These are phyloP conservation scores for Globisporangium canariense DNA, from an alignment of 352 stramenopile genomes.

Conservation along the genomic window DNA sequence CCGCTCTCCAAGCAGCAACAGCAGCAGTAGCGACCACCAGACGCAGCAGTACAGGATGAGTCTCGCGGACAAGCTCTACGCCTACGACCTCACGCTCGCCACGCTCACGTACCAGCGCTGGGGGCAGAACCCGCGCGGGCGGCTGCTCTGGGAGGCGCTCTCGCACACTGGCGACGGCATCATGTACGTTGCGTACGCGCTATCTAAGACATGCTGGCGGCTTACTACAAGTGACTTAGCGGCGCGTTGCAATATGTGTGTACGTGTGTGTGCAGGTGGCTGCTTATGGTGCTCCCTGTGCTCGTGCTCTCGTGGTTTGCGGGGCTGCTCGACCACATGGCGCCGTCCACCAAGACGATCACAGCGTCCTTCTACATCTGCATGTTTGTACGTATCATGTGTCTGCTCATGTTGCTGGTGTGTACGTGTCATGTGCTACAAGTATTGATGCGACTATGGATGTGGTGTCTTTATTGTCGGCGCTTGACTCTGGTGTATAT, in stretches of 20 bases:
- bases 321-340: constrained; percentile 28
- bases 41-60: constrained; percentile 33
- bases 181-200: constrained; percentile 39
- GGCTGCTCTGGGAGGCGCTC: constrained; percentile 73
- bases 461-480: neutral
- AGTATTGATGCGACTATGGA: neutral
- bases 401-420: neutral
- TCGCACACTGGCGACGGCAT: constrained; percentile 82
- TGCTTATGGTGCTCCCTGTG: constrained; percentile 52
- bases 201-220: too few species aligned
- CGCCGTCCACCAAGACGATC: constrained; percentile 25
- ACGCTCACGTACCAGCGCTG: constrained; percentile 70
- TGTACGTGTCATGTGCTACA: too few species aligned
- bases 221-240: too few species aligned
- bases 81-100: constrained; percentile 72
- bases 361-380: constrained; percentile 43
- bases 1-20: neutral
- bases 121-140: constrained; percentile 34
- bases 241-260: neutral
- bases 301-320: constrained; percentile 31
- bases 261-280: constrained; percentile 34
- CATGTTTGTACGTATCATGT: constrained; percentile 30
- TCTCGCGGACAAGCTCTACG: constrained; percentile 54
- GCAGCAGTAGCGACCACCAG: neutral
- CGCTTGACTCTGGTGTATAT: neutral